Evolutionary conservation across 1,284 basidiomycete species (phyloP).

Genomic region (Flammula alnicola): DNA sequence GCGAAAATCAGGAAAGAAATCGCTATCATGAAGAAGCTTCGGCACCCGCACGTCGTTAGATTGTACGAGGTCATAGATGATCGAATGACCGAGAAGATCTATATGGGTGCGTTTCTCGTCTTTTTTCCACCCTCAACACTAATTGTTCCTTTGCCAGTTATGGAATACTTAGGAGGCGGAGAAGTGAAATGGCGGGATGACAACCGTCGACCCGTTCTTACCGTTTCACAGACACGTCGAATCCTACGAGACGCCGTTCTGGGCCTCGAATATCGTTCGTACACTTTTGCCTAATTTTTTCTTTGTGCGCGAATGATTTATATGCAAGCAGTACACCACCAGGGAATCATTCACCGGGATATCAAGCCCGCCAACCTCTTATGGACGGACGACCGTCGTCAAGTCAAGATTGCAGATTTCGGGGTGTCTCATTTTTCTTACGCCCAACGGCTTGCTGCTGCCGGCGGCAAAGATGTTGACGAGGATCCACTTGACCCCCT

Average conservation of each 20-base stretch:
- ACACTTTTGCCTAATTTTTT: slow-evolving; percentile 8
- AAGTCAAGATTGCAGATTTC: slow-evolving; percentile 98
- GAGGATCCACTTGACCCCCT: slow-evolving; percentile 57
- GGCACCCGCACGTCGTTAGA: slow-evolving; percentile 91
- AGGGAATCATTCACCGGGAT: slow-evolving; percentile 99
- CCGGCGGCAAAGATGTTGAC: slow-evolving; percentile 43
- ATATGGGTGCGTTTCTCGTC: slow-evolving; percentile 74
- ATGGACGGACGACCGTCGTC: slow-evolving; percentile 80
- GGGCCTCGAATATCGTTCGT: slow-evolving; percentile 91
- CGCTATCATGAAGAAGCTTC: slow-evolving; percentile 97
- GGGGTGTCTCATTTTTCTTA: slow-evolving; percentile 96
- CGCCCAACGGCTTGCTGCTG: slow-evolving; percentile 71
- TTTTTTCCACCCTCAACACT: slow-evolving; percentile 4
- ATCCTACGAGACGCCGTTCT: slow-evolving; percentile 93
- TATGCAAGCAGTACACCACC: slow-evolving; percentile 77
- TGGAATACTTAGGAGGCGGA: slow-evolving; percentile 96
- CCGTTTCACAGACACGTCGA: slow-evolving; percentile 81
- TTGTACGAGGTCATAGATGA: slow-evolving; percentile 97
- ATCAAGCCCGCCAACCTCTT: slow-evolving; percentile 99
- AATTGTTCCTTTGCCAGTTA: slow-evolving; percentile 56
- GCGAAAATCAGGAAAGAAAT: slow-evolving; percentile 89
- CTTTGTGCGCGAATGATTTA: slow-evolving; percentile 9
- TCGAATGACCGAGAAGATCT: slow-evolving; percentile 86
- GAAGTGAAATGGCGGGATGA: slow-evolving; percentile 88
- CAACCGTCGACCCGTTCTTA: slow-evolving; percentile 73